Conservation (phyloP, 345 rosid genomes). For the Eutrema yunnanense region DNA sequence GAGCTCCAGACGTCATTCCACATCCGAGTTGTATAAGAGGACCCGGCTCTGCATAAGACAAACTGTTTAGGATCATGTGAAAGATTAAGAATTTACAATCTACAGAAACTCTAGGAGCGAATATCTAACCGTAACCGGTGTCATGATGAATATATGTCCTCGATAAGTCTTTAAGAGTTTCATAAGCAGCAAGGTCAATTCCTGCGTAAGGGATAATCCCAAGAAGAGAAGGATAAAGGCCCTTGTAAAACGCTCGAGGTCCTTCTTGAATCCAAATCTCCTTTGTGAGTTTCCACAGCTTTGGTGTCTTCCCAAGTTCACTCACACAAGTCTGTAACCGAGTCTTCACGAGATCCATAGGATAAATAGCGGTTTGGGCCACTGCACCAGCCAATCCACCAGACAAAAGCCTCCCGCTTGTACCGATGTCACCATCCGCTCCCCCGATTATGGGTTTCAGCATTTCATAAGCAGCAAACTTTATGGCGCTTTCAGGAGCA, state of each 20-base stretch:
- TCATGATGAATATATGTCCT: constrained; percentile 65
- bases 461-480: constrained; percentile 80
- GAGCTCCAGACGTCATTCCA: constrained; percentile 84
- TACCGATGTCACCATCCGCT: constrained; percentile 55
- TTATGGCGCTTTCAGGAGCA: constrained; percentile 96
- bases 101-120: background rate
- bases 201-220: constrained; percentile 97
- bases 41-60: constrained; percentile 61
- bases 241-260: constrained; percentile 87
- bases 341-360: constrained; percentile 94
- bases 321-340: constrained; percentile 72
- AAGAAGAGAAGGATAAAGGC: constrained; percentile 84
- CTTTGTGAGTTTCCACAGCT: constrained; percentile 53
- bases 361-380: constrained; percentile 89
- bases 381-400: constrained; percentile 96
- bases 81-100: background rate
- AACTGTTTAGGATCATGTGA: constrained; percentile 6
- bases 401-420: constrained; percentile 75
- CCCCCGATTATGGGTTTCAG: constrained; percentile 58
- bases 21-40: constrained; percentile 84
- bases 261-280: constrained; percentile 90
- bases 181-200: constrained; percentile 93
- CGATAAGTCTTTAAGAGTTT: constrained; percentile 83
- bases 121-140: constrained; percentile 56
- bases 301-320: constrained; percentile 69